Evolutionary conservation across 2,329 filamentous ascomycete species (phyloP).

Genomic region (Colletotrichum noveboracense): DNA sequence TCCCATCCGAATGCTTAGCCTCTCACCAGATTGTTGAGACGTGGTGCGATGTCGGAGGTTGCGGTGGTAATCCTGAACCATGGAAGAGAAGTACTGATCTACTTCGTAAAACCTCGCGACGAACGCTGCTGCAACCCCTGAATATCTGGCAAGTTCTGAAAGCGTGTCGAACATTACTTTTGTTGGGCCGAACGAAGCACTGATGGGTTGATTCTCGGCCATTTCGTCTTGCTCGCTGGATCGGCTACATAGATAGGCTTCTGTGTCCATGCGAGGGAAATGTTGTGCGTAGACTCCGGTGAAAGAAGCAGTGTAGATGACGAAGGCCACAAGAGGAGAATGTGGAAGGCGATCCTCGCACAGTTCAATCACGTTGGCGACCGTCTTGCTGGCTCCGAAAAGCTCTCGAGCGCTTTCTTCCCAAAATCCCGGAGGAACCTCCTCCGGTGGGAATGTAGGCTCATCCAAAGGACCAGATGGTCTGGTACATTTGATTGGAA

Average conservation of each 20-base stretch:
- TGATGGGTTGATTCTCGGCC: background rate
- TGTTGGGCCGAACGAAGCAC: background rate
- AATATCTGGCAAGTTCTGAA: background rate
- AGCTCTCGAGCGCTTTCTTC: constrained; percentile 64
- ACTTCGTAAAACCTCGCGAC: constrained; percentile 11
- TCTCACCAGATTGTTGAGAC: background rate
- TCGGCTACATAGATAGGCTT: constrained; percentile 52
- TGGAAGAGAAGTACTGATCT: constrained; percentile 6
- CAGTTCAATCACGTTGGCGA: constrained; percentile 69
- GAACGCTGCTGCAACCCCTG: constrained; percentile 8
- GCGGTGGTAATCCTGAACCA: constrained; percentile 6
- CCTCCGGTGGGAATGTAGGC: constrained; percentile 55
- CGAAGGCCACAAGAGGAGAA: constrained; percentile 70
- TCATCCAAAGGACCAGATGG: constrained; percentile 63
- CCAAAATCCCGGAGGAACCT: constrained; percentile 63
- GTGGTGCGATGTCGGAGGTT: background rate
- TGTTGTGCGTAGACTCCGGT: constrained; percentile 69
- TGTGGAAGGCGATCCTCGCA: constrained; percentile 67
- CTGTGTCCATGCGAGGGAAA: constrained; percentile 71
- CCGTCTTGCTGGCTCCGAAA: constrained; percentile 66
- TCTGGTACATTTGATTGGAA: constrained; percentile 57
- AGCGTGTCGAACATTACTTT: constrained; percentile 3
- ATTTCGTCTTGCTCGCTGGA: constrained; percentile 32
- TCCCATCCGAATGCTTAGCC: constrained; percentile 43
- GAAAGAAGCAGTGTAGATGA: constrained; percentile 70